Evolutionary conservation across 2,329 filamentous ascomycete species (phyloP), one percentile per base, ranked within the genome.

Genomic region (Colletotrichum tofieldiae): DNA sequence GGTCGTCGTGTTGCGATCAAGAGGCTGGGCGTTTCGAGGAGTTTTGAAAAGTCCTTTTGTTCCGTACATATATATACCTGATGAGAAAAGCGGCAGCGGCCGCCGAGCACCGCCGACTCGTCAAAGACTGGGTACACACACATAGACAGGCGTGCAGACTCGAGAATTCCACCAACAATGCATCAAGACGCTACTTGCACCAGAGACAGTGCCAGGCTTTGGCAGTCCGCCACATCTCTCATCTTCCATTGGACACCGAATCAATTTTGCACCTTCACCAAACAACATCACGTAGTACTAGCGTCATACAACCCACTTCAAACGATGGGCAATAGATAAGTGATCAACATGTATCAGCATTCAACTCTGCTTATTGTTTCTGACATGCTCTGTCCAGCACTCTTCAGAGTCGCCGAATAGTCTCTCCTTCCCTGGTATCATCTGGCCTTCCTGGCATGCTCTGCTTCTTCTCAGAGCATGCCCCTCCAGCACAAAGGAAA

Each of bases 381-480:
- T 61, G 37, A 60, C 66, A 72, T 49, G 60, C 47, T 29, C 56
- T 70, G 52, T 47, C 26, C 37, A 51, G 47, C 32, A 60, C 55
- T 56, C 29, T n/a, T 12, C 58, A 54, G 14, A 61, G 55, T 55
- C 26, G 45, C 60, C 60, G 39, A 41, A 49, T 60, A 64, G 45
- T 65, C 70, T 65, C 65, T 67, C 67, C 67, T 72, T 51, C 67
- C 72, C 72, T 73, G 72, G 68, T 73, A 73, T 73, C 72, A 73
- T 73, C 69, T 72, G 72, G 69, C 55, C 69, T 62, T 72, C 51
- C 51, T 32, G 52, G 52, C 69, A 64, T 32, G 63, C 49, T 54
- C 62, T 68, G 58, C 52, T 54, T 63, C 52, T 68, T 49, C 61
- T 66, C 70, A 55, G 49, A 60, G 37, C 58, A 71, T 73, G 62